phyloP scores from a whole-genome alignment of 1,284 basidiomycete species.

The Marasmius tenuissimus region DNA sequence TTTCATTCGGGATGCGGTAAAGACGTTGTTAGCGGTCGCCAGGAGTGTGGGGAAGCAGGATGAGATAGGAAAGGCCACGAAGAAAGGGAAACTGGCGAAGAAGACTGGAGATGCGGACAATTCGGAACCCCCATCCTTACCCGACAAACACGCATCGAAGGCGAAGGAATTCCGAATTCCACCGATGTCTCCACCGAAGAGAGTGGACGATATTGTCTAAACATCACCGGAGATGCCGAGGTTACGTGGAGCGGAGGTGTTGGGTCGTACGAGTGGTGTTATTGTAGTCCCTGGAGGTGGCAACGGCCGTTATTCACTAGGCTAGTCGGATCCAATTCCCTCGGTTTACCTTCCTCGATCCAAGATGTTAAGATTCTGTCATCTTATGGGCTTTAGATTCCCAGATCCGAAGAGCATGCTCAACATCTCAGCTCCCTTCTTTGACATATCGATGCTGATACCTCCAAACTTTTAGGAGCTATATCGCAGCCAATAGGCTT shows the following conservation, averaged over 20 bases:
- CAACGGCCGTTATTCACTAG: too few species aligned
- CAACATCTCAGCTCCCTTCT: too few species aligned
- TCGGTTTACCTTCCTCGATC: too few species aligned
- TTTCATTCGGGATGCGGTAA: constrained; percentile 59
- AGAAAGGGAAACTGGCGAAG: constrained; percentile 19
- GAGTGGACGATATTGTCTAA: constrained; percentile 69
- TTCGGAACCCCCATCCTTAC: constrained; percentile 13
- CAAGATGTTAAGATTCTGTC: too few species aligned
- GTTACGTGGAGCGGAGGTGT: constrained; percentile 15
- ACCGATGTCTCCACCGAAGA: constrained; percentile 57
- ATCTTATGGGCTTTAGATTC: too few species aligned
- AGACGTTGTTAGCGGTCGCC: constrained; percentile 49
- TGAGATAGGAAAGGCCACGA: constrained; percentile 28
- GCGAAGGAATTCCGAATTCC: constrained; percentile 57
- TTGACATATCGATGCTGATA: too few species aligned
- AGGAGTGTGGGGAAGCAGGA: constrained; percentile 48
- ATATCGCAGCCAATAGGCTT: too few species aligned
- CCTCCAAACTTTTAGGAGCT: too few species aligned
- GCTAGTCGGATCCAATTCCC: too few species aligned
- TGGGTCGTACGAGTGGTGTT: constrained; percentile 17
- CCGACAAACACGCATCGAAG: constrained; percentile 27
- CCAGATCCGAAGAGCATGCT: too few species aligned
- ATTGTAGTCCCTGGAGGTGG: neutral
- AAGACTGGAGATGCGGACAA: constrained; percentile 14
- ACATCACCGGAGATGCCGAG: constrained; percentile 57